These are phyloP conservation scores for Wickerhamiella lipophila DNA, from an alignment of 805 yeast species.

Conservation along the genomic window DNA sequence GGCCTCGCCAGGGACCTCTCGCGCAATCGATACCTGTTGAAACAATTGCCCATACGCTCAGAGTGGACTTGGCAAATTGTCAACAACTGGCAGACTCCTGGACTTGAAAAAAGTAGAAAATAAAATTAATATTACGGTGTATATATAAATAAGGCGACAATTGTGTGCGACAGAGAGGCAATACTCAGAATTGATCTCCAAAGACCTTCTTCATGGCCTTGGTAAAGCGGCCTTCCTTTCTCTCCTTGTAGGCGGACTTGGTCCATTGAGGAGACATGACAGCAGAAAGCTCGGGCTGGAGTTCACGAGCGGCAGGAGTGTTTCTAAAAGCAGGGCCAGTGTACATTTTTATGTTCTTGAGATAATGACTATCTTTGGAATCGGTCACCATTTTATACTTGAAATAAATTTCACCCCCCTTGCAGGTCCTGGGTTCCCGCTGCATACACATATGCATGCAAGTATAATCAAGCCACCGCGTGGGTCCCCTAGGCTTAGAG, in stretches of 20 bases:
- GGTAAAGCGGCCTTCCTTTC: slow-evolving; percentile 6
- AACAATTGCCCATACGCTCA: neutral
- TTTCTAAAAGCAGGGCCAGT: neutral
- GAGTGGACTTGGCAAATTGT: neutral
- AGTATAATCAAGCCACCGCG: neutral
- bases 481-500: too few species aligned
- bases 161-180: neutral
- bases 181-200: slow-evolving; percentile 8
- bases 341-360: slow-evolving; percentile 7
- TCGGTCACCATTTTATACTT: neutral
- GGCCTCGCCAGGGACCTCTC: slow-evolving; percentile 2
- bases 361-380: too few species aligned
- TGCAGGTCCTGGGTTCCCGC: neutral
- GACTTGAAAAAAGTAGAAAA: neutral
- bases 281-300: slow-evolving; percentile 1
- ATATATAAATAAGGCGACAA: neutral
- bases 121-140: neutral
- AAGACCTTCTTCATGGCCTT: slow-evolving; percentile 6
- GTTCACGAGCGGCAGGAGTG: neutral
- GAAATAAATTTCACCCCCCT: neutral
- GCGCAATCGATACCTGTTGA: slow-evolving; percentile 1
- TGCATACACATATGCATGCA: neutral
- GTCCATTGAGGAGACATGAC: slow-evolving; percentile 11
- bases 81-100: neutral
- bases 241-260: slow-evolving; percentile 7